Evolutionary conservation across 2,329 filamentous ascomycete genomes (phyloP), one percentile per base, ranked within the genome.

Genomic region (Stagonosporopsis cucurbitacearum): DNA sequence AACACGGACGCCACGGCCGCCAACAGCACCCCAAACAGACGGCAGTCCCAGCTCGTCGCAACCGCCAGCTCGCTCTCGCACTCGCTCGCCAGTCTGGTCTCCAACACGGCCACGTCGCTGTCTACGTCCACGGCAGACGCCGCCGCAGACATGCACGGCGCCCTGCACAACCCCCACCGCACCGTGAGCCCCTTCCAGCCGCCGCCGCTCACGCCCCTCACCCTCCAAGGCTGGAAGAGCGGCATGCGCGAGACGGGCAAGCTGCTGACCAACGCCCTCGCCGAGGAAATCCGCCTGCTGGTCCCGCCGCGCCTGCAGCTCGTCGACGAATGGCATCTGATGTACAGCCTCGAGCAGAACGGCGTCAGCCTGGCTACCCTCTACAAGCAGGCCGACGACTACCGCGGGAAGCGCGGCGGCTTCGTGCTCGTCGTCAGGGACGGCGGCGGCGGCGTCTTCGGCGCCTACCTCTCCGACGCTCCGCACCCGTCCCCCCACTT

Each of bases 371-470:
- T 99, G 32, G 84, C 85, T 9, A 98, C 95, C 0, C 79, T 99
- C 26, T 99, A 98, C 72, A 84, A 92, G 65, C 87, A 89, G 64
- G 91, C 88, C 68, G 86, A 88, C 41, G 79, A 83, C 15, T 89
- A 88, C 68, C 81, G 86, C 58, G 86, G 84, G 54, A 84, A 82
- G 65, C 77, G 93, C 54, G 91, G 91, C 17, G 94, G 93, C 6
- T 99, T 96, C 74, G 91, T 98, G 46, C 82, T 99, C 5, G 91
- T 96, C 0, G 86, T 98, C 19, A 85, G 86, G 67, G 95, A 99
- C 74, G 84, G 85, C 8, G 84, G 84, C 53, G 89, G 89, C 53
- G 88, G 88, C 50, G 88, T 92, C 37, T 99, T 99, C 73, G 95
- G 95, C 70, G 93, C 93, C 49, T 98, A 98, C 75, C 86, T 98